These are phyloP conservation scores for Crithidia mellificae DNA, from an alignment of 208 protist species.

Conservation along the genomic window DNA sequence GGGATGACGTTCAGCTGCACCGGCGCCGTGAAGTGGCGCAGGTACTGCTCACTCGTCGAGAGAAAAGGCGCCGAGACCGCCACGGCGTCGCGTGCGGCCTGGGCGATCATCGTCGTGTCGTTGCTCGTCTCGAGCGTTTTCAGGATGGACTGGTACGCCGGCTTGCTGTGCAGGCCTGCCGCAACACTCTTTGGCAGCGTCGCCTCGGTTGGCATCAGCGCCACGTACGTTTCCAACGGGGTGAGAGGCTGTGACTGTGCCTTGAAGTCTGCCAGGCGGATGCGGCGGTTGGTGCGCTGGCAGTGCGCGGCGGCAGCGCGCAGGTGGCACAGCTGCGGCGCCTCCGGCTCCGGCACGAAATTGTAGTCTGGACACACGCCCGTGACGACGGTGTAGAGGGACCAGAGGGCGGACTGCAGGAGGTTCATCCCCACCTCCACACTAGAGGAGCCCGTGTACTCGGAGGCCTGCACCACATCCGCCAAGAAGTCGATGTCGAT, in stretches of 20 bases:
- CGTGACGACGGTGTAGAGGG: slow-evolving; percentile 51
- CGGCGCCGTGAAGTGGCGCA: slow-evolving; percentile 74
- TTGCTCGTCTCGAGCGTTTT: slow-evolving; percentile 59
- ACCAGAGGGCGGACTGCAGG: slow-evolving; percentile 74
- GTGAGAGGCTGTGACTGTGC: slow-evolving; percentile 52
- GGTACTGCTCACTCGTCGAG: slow-evolving; percentile 66
- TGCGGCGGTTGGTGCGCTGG: slow-evolving; percentile 27
- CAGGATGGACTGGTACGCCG: slow-evolving; percentile 42
- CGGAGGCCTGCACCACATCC: slow-evolving; percentile 62
- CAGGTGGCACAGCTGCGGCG: slow-evolving; percentile 67
- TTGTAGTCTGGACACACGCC: slow-evolving; percentile 75
- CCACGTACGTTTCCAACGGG: slow-evolving; percentile 80
- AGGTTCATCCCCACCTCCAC: slow-evolving; percentile 49
- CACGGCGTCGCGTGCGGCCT: slow-evolving; percentile 54
- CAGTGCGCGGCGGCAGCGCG: slow-evolving; percentile 59
- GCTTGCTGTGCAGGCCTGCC: slow-evolving; percentile 42
- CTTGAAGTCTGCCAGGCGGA: slow-evolving; percentile 15
- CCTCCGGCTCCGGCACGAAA: slow-evolving; percentile 34
- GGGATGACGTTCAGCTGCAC: slow-evolving; percentile 81
- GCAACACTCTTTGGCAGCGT: slow-evolving; percentile 55
- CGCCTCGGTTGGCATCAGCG: slow-evolving; percentile 81
- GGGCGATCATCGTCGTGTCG: slow-evolving; percentile 47
- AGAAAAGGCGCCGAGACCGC: slow-evolving; percentile 41
- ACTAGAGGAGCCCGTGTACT: slow-evolving; percentile 58
- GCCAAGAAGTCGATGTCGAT: slow-evolving; percentile 70